Evolutionary conservation across 2,329 filamentous ascomycete genomes (phyloP), one percentile per base, ranked within the genome.

Genomic region (Mycogone perniciosa): DNA sequence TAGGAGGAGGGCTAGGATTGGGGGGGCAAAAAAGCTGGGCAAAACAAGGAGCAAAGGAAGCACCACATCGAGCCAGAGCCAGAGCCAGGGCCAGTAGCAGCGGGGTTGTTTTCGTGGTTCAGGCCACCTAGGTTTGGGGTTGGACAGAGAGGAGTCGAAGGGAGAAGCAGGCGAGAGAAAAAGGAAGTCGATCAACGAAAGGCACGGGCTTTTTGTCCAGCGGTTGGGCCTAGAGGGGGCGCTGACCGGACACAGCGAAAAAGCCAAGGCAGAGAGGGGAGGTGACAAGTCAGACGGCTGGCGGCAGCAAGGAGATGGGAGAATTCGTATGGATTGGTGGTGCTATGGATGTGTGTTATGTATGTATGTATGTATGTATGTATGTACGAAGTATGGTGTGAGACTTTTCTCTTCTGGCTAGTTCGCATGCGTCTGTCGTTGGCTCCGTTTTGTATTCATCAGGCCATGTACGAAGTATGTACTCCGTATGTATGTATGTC

Each of bases 241-340:
- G 39, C 29, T 34, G 39, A 31, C 38, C 38, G 38, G 26, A 42
- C 37, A 31, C 6, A 30, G 31, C 31, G 35, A 43, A 42, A 33
- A 42, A 41, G 33, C 39, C 29, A 38, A 31, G 46, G 34, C 51
- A 29, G 43, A 13, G 38, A 41, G 33, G 39, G 37, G 13, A 38
- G 46, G 51, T 46, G 51, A 50, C 51, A 53, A 39, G 46, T 53
- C 51, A 49, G 51, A 43, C 51, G 51, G 51, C 46, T 46, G 43
- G 46, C 46, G 31, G 40, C 51, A 53, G 27, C n/a, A 46, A 41
- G n/a, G 7, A 35, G 9, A 43, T 38, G 10, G 44, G 33, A 39
- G 38, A 31, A n/a, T 20, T 20, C 20, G 4, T 37, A 13, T 37
- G 34, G 5, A 8, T 8, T 37, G 35, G 10, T n/a, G 35, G 35